Evolutionary conservation across 805 yeast genomes (phyloP).

Genomic region (Pichia thaimueangensis): DNA sequence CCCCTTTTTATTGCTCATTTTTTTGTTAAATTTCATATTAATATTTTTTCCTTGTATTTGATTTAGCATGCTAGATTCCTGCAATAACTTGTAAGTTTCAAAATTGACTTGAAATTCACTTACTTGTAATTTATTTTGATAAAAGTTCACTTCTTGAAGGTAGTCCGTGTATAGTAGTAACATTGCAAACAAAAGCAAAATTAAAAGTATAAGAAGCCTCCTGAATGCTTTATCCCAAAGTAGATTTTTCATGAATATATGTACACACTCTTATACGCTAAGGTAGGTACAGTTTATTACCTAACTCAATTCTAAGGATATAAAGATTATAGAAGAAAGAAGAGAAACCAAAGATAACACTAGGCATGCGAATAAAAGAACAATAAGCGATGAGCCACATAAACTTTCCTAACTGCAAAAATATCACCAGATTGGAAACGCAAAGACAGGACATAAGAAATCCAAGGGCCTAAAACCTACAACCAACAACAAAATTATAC

Average conservation of each 20-base stretch:
- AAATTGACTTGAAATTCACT: constrained; percentile 19
- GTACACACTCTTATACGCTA: no score
- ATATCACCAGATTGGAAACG: no score
- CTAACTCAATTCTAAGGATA: no score
- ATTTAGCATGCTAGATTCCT: constrained; percentile 7
- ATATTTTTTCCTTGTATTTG: constrained; percentile 3
- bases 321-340: no score
- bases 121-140: constrained; percentile 21
- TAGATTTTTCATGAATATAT: constrained; percentile 16
- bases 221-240: constrained; percentile 19
- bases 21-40: background rate
- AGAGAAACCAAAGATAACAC: no score
- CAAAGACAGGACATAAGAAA: no score
- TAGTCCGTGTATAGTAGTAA: constrained; percentile 24
- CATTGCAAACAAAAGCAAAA: constrained; percentile 20
- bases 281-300: no score
- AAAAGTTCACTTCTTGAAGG: constrained; percentile 24
- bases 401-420: no score
- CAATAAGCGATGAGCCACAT: no score
- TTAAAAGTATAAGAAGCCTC: constrained; percentile 16
- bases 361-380: no score
- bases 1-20: constrained; percentile 2
- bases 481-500: no score
- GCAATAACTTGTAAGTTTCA: constrained; percentile 20
- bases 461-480: no score